Base-by-base conservation (phyloP, 1,284 basidiomycete species). In the Heliocybe sulcata region DNA sequence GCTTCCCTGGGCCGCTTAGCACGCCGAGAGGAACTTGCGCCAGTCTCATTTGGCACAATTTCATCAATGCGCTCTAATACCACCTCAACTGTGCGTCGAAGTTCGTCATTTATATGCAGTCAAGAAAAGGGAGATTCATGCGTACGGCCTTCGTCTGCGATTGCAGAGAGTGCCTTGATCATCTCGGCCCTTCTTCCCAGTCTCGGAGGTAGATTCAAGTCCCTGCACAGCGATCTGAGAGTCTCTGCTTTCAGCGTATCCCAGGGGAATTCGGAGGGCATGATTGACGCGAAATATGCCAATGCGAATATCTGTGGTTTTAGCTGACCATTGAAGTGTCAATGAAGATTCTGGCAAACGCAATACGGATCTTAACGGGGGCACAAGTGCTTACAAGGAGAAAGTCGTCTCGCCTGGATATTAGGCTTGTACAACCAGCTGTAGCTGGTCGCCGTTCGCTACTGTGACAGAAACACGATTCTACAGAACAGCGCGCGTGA, bases 221-320 rank as follows among this genome's bases (percentile, higher is more conserved):
- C 67, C 25, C 57, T 59, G 53, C 61, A 58, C 9, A 68, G 56
- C 2, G 61, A 55, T 27, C 61, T 61, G 38, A 69, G 51, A 3
- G 66, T 69, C 20, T 65, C 62, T 19, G 57, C 58, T 35, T 61
- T 63, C 45, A 68, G 57, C 25, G 47, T 54, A 11, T 60, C 60
- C 65, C 67, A 66, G 26, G 67, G 67, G 22, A 69, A 61, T 54
- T 59, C 25, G 26, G 47, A 16, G 22, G 29, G 20, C 49, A 55
- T 55, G 45, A 29, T n/a, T n/a, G n/a, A n/a, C n/a, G n/a, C n/a
- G n/a, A n/a, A n/a, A n/a, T n/a, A n/a, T n/a, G n/a, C n/a, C n/a
- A n/a, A n/a, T n/a, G n/a, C n/a, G n/a, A n/a, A n/a, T n/a, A n/a
- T n/a, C n/a, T n/a, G n/a, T n/a, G n/a, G n/a, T n/a, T n/a, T n/a